Base-by-base conservation (phyloP, 2,329 filamentous ascomycete species). In the Amesomyces nigricolor region DNA sequence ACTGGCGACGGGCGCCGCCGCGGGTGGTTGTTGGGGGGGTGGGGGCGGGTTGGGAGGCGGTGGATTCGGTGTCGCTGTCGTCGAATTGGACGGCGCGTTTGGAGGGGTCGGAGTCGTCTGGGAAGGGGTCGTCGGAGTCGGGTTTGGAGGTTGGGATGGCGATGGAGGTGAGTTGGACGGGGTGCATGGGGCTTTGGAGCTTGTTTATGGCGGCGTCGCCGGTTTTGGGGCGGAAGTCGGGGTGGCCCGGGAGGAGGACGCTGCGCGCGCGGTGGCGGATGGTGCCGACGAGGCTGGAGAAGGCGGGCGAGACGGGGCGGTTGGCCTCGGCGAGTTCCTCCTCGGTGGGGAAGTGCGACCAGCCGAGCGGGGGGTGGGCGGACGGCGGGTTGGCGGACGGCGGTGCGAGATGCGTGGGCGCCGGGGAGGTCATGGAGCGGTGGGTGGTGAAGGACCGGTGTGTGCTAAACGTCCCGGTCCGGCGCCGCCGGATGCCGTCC, bases 401-500 rank as follows among this genome's bases (percentile, higher is more conserved):
- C 6, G 72, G 70, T 17, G 73, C 65, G 47, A 71, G 68, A 42
- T 70, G 58, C 62, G 70, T 71, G 0, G 68, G 66, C 43, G 60
- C 67, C 8, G 67, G 66, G 39, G 70, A 68, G 9, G 69, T 66
- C 52, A 70, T 68, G n/a, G 68, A 58, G 58, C 68, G 70, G 45
- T 69, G 57, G 57, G 74, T 77, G 39, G 73, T 66, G 54, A 72
- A 40, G 32, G 32, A 58, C 59, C 68, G 70, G 44, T 69, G 57
- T 57, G 74, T 77, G 40, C 73, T 66, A 54, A 72, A 40, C 40
- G 73, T 67, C 2, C 50, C 51, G 11, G 82, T 80, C 8, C 81
- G 84, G 62, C 79, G 77, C 42, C 94, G 79, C 64, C 92, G 81
- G 50, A 99, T 73, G 4, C 94, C 94, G 71, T 97, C 94, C 86